Evolutionary conservation across 202 grass and related monocot genomes (phyloP), one percentile per base, ranked within the genome.

Genomic region (Schoenoplectus tabernaemontani): DNA sequence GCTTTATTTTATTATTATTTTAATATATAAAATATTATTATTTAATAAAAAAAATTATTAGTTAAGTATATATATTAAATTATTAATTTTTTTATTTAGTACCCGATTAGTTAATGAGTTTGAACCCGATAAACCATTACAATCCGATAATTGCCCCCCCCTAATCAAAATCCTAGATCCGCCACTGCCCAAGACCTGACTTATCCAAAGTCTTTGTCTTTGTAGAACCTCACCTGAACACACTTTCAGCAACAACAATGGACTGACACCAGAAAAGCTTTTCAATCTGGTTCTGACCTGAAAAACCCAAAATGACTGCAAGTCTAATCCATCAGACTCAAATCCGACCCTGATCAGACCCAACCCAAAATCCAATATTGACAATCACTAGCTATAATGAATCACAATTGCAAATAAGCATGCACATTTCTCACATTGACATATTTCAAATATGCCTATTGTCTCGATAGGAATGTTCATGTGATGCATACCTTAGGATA

Each of bases 401-500:
- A 79, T 37, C 76, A 61, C 76, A 32, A 78, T 57, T 64, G 50
- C 6, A 42, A 30, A 59, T 46, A 56, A 1, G 51, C 5, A 66
- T 20, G 17, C 2, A 51, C 57, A 81, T 83, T 64, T 65, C 28
- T 78, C 57, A 19, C 50, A 78, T 57, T 78, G 20, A 39, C 4
- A 2, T 2, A 46, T 71, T 20, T 24, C 20, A 7, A 5, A 71
- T 26, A 15, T 34, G n/a, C 50, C 3, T 8, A 53, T n/a, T 2
- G 15, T 5, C 48, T 50, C 37, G 7, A 34, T 2, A 53, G 28
- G 23, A 51, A 32, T 50, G 33, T 53, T 68, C 9, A 47, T 19
- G n/a, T 43, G 47, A 82, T 51, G n/a, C 22, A 30, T 20, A 97
- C 95, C 89, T 98, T 98, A 9, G 91, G 87, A 80, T 94, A 90